Conservation (phyloP, 306 rosid species). For the Ormosia semicastrata region DNA sequence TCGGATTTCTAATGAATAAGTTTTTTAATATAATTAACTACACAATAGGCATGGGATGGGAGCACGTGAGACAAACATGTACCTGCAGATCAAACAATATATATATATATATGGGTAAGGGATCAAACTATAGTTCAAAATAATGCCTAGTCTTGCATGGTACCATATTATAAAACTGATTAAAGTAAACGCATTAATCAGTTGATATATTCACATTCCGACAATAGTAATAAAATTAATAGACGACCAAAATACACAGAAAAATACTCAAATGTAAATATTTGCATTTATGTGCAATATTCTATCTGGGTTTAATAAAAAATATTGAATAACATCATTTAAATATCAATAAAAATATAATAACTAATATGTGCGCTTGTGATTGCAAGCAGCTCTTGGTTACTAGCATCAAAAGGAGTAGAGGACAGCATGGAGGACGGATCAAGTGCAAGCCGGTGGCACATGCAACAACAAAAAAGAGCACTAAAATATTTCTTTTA, state of each 20-base stretch:
- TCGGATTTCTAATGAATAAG: neutral
- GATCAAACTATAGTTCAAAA: neutral
- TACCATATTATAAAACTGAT: neutral
- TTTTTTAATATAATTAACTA: neutral
- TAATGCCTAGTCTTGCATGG: neutral
- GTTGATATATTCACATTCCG: neutral
- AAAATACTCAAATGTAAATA: no score
- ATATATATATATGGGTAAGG: no score
- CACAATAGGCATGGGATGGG: neutral
- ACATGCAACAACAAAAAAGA: neutral
- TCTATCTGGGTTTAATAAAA: neutral
- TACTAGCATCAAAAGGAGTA: neutral
- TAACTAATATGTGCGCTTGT: neutral
- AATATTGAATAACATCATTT: neutral
- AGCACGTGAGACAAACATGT: constrained; percentile 7
- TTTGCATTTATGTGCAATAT: neutral
- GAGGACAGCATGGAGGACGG: neutral
- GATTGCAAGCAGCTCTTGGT: neutral
- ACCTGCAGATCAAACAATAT: neutral
- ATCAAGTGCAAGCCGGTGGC: constrained; percentile 9
- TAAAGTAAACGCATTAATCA: neutral
- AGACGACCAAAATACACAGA: neutral
- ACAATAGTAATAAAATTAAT: neutral
- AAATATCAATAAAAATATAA: neutral
- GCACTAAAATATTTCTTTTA: neutral